Base-by-base conservation (phyloP, 805 yeast species). In the Candida piceae region DNA sequence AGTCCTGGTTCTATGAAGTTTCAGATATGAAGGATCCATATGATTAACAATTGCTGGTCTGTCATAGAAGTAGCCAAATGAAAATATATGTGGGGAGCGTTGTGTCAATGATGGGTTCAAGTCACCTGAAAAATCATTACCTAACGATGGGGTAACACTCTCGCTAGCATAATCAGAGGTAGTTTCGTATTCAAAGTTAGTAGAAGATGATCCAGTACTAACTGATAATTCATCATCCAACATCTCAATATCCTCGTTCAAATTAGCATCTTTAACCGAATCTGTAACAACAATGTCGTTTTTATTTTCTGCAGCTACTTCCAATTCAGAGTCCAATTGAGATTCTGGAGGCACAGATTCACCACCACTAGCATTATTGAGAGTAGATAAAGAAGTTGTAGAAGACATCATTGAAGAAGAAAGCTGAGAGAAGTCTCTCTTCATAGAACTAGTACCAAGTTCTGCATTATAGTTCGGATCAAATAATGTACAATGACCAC, bases 401-500 rank as follows among this genome's bases (percentile, higher is more conserved):
- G 60, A 47, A 1, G 56, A 47, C 32, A 50, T 22, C 4, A 50
- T 41, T 1, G 42, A 15, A 1, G 40, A 29, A n/a, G 17, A 13
- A 7, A 26, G n/a, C 9, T 20, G 22, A 32, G 5, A 19, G 27
- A 3, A 27, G 12, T 22, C 10, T 41, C 10, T 16, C 36, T 31
- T 9, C 38, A 28, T 16, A 36, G 13, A 35, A 36, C 34, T 22
- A 28, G 32, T 70, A 67, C 47, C 67, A 1, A 40, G n/a, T 7
- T 40, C 39, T 4, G 42, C 35, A 17, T 37, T 43, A 31, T 44
- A 82, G 11, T 79, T 76, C 0, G 94, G 85, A 53, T 87, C 96
- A 49, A 84, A 75, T 25, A 88, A 62, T 30, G 72, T 67, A 23
- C 95, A 73, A 7, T 77, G 63, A 18, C 96, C 96, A 29, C 89